These are phyloP conservation scores for Annulohypoxylon stygium DNA, from an alignment of 495 filamentous ascomycete species.

Conservation along the genomic window DNA sequence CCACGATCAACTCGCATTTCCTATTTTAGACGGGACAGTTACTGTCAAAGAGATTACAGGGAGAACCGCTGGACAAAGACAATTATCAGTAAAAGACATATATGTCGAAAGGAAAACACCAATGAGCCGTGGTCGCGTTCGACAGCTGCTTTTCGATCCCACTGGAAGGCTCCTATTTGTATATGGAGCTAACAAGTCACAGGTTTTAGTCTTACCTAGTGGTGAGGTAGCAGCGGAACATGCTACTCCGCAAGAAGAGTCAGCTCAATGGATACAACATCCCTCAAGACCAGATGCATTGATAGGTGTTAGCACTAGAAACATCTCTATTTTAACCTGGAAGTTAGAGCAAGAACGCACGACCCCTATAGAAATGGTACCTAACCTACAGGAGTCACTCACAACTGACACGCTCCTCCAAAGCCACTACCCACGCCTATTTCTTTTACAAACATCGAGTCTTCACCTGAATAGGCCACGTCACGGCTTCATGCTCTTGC, in stretches of 20 bases:
- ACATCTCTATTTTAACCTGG: neutral
- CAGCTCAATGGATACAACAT: neutral
- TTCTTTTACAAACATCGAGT: neutral
- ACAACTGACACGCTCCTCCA: neutral
- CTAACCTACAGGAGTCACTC: neutral
- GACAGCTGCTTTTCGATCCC: neutral
- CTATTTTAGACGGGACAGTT: neutral
- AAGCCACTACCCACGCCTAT: neutral
- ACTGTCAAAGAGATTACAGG: neutral
- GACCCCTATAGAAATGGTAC: neutral
- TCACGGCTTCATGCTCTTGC: neutral
- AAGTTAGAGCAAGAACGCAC: neutral
- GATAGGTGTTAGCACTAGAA: neutral
- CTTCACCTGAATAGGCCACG: neutral
- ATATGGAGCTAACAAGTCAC: neutral
- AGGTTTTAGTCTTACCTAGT: neutral
- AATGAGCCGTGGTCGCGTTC: neutral
- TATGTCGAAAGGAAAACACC: neutral
- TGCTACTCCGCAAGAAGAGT: neutral
- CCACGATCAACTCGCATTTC: neutral
- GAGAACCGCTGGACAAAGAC: neutral
- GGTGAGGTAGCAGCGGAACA: neutral
- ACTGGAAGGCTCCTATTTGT: neutral
- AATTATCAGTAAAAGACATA: neutral
- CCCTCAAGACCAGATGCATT: conserved; percentile 4